These are phyloP conservation scores for Cutaneotrichosporon arboriforme DNA, from an alignment of 1,284 basidiomycete genomes.

Conservation along the genomic window DNA sequence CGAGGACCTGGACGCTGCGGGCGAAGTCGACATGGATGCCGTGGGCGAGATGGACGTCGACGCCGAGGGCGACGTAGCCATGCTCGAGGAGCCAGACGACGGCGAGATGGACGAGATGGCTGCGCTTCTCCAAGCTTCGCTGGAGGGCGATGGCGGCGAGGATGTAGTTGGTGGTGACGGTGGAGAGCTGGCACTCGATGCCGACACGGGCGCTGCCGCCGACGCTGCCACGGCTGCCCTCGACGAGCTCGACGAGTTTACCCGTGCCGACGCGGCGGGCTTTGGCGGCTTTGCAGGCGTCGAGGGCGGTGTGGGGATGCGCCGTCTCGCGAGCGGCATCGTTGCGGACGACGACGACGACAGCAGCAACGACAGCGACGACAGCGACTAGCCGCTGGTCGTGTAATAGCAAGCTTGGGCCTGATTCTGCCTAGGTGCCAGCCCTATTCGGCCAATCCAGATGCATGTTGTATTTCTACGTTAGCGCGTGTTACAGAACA, in stretches of 20 bases:
- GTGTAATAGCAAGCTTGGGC: too few species aligned
- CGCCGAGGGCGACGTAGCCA: slow-evolving; percentile 19
- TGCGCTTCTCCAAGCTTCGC: slow-evolving; percentile 28
- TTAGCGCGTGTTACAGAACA: too few species aligned
- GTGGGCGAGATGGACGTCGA: slow-evolving; percentile 16
- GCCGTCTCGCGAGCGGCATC: slow-evolving; percentile 29
- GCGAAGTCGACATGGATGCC: slow-evolving; percentile 17
- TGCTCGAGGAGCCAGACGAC: slow-evolving; percentile 11
- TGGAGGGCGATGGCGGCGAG: slow-evolving; percentile 45
- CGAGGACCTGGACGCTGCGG: slow-evolving; percentile 23
- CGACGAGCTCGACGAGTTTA: slow-evolving; percentile 14
- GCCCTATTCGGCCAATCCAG: too few species aligned
- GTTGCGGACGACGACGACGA: slow-evolving; percentile 18
- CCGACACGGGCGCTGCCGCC: slow-evolving; percentile 6
- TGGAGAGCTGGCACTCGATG: background rate
- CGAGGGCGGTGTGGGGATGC: slow-evolving; percentile 38
- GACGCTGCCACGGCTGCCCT: slow-evolving; percentile 21
- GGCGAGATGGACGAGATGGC: slow-evolving; percentile 42
- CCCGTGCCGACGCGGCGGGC: background rate
- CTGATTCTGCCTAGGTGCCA: too few species aligned
- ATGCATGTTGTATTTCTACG: background rate
- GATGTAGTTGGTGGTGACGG: background rate
- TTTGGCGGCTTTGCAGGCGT: slow-evolving; percentile 12
- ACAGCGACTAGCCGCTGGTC: slow-evolving; percentile 19
- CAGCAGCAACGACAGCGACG: slow-evolving; percentile 30